phyloP scores from a whole-genome alignment of 1,284 basidiomycete species.

The Cutaneotrichosporon arboriforme region DNA sequence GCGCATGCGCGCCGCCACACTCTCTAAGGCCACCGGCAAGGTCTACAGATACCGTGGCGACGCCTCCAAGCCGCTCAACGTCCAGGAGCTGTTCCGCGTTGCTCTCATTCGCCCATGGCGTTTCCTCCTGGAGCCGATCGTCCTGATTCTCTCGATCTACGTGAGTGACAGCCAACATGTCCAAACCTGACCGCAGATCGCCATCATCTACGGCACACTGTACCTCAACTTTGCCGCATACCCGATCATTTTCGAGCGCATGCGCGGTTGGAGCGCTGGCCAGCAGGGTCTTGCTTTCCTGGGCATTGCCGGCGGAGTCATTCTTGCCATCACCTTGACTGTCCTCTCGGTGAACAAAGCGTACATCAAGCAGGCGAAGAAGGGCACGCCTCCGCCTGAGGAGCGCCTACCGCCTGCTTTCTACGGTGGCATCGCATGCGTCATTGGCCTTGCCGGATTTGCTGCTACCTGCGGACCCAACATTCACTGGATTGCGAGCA shows the following conservation, averaged over 20 bases:
- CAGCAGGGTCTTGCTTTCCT: slow-evolving; percentile 62
- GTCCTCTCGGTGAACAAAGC: slow-evolving; percentile 51
- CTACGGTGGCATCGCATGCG: slow-evolving; percentile 38
- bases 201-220: slow-evolving; percentile 52
- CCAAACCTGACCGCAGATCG: slow-evolving; percentile 43
- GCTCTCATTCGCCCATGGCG: slow-evolving; percentile 50
- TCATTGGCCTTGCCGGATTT: slow-evolving; percentile 47
- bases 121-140: slow-evolving; percentile 58
- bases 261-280: slow-evolving; percentile 58
- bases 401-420: slow-evolving; percentile 56
- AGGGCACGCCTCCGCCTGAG: slow-evolving; percentile 55
- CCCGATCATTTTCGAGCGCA: slow-evolving; percentile 61
- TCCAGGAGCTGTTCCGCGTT: slow-evolving; percentile 40
- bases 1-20: slow-evolving; percentile 39
- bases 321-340: slow-evolving; percentile 56
- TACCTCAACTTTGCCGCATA: slow-evolving; percentile 45
- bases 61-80: slow-evolving; percentile 40
- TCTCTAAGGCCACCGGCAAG: slow-evolving; percentile 48
- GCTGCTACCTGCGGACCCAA: slow-evolving; percentile 43
- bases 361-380: slow-evolving; percentile 49
- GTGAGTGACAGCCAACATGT: slow-evolving; percentile 16
- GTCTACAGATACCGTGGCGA: slow-evolving; percentile 49
- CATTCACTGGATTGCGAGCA: slow-evolving; percentile 54
- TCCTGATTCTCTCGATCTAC: slow-evolving; percentile 53
- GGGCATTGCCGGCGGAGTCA: slow-evolving; percentile 59